Percentiles rank a stretch among this genome's conserved stretches.
phyloP scores from a whole-genome alignment of 257 asterid genomes.

The Nicotiana sylvestris region DNA sequence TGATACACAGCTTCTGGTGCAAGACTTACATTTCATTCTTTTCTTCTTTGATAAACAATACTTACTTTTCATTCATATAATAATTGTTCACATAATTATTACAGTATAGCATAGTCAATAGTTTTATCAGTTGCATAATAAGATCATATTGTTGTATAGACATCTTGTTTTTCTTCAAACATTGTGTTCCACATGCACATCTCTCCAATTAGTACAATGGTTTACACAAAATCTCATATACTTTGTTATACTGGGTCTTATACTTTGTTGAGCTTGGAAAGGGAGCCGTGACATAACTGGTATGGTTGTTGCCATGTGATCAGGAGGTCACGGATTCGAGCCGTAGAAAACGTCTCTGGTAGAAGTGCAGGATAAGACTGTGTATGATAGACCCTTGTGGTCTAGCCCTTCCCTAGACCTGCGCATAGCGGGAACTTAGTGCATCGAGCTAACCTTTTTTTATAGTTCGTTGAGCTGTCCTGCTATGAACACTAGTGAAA shows the following conservation, averaged over 20 bases:
- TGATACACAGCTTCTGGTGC: constrained; percentile 19
- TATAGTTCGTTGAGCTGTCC: too few relatives aligned
- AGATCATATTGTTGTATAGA: not conserved
- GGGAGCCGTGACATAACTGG: too few relatives aligned
- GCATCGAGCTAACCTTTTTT: too few relatives aligned
- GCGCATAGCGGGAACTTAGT: too few relatives aligned
- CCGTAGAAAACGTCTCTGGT: rapidly evolving
- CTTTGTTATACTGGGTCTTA: not conserved
- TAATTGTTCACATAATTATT: not conserved
- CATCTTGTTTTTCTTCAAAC: not conserved
- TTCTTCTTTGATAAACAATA: not conserved
- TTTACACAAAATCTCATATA: not conserved
- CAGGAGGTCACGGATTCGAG: too few relatives aligned
- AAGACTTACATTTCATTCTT: not conserved
- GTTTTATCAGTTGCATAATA: not conserved
- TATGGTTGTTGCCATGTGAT: too few relatives aligned
- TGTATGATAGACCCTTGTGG: too few relatives aligned
- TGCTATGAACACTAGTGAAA: too few relatives aligned
- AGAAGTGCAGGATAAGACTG: too few relatives aligned
- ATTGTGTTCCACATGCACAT: constrained; percentile 10
- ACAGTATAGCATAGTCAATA: not conserved
- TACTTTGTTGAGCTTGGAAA: not conserved
- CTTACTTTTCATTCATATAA: not conserved
- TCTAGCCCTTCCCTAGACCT: too few relatives aligned
- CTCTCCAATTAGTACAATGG: not conserved